Percentiles rank a stretch among this genome's conserved stretches.
phyloP scores from a whole-genome alignment of 768 basidiomycete genomes.

The Naganishia onofrii region DNA sequence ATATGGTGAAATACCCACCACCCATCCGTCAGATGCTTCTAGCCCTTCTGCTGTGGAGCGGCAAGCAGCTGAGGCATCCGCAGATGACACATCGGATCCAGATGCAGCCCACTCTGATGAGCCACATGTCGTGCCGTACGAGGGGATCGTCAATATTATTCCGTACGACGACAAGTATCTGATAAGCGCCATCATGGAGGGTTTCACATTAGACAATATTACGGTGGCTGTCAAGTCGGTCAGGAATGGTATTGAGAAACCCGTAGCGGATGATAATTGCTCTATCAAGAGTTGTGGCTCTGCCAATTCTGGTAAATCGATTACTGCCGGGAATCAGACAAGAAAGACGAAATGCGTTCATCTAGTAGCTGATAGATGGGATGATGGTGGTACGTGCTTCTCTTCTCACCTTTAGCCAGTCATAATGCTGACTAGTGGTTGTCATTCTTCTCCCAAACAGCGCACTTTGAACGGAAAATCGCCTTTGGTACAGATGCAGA shows the following conservation, averaged over 20 bases:
- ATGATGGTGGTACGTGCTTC: conserved; percentile 29
- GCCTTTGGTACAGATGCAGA: conserved; percentile 32
- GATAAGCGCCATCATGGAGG: conserved; percentile 31
- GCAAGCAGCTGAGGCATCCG: too few relatives aligned
- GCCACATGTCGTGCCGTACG: conserved; percentile 17
- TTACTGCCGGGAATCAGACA: background rate
- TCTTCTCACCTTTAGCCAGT: background rate
- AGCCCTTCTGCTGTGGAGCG: background rate
- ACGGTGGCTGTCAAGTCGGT: conserved; percentile 31
- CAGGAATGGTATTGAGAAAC: conserved; percentile 5
- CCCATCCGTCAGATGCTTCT: background rate
- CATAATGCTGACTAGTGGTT: background rate
- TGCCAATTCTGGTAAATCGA: background rate
- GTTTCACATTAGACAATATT: conserved; percentile 32
- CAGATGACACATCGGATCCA: background rate
- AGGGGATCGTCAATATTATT: conserved; percentile 29
- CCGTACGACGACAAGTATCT: conserved; percentile 22
- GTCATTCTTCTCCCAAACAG: background rate
- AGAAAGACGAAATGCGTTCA: conserved; percentile 27
- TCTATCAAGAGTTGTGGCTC: background rate
- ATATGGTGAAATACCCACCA: background rate
- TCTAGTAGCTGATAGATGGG: conserved; percentile 33
- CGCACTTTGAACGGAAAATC: conserved; percentile 31
- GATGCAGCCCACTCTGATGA: background rate
- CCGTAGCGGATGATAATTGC: background rate